Evolutionary conservation across 805 yeast genomes (phyloP), one percentile per base, ranked within the genome.

Genomic region (Candida fluviatilis): DNA sequence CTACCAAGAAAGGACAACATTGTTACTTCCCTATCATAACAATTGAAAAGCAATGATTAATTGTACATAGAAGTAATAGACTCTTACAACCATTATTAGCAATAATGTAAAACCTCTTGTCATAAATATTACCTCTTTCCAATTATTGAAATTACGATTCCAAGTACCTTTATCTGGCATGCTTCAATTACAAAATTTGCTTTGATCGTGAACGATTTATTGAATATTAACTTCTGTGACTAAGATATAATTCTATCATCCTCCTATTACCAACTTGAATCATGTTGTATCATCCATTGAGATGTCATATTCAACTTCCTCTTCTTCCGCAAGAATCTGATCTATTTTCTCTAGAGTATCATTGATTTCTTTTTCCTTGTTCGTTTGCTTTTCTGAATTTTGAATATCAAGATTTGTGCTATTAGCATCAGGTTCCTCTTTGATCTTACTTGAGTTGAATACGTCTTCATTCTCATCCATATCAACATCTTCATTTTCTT

Each of bases 281-380:
- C n/a, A n/a, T n/a, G n/a, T n/a, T n/a, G n/a, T n/a, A n/a, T 21
- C 24, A 10, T 46, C 56, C 53, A 58, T 50, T 4, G 56, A 48
- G 13, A 65, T 49, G 18, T 63, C 64, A 44, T 66, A 66, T 10
- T 64, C 66, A 8, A 64, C 65, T 14, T 57, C 52, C 12, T 63
- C 69, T 37, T 65, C 71, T 18, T 59, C 68, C 2, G 60, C 69
- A 13, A 66, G 47, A 37, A 65, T 40, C 30, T 57, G 50, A 40
- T 66, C 71, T 21, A 66, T 66, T 18, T 56, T 54, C 16, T 53
- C 50, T 28, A 62, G 43, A 12, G 50, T 43, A 8, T 46, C 49
- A 14, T 45, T 35, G 3, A 40, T 28, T 21, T 35, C 45, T 12
- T 25, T 24, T 31, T 27, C 15, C 27, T 40, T 43, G 13, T 21